A percentile compares a stretch with the other conserved stretches of the same genome.
Conservation (phyloP, 495 filamentous ascomycete species). For the Tuber melanosporum region DNA sequence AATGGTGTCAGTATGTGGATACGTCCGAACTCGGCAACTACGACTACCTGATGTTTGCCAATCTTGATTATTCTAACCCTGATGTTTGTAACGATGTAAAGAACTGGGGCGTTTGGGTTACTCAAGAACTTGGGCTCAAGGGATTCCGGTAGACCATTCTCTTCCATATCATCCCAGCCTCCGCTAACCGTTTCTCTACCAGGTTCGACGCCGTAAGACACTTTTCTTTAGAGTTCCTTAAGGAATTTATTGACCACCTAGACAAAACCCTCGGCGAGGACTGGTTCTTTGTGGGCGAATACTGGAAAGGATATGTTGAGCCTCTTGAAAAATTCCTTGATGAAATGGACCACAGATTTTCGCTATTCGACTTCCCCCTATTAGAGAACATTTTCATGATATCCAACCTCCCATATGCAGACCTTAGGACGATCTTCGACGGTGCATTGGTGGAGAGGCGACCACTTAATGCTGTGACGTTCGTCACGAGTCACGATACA, state of each 20-base stretch:
- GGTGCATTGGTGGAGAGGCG: conserved; percentile 53
- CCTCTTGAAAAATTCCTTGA: conserved; percentile 55
- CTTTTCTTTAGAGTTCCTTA: conserved; percentile 59
- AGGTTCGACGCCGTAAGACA: conserved; percentile 68
- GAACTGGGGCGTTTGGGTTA: conserved; percentile 63
- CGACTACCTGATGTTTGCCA: conserved; percentile 63
- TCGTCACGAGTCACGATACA: conserved; percentile 54
- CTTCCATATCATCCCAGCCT: neutral
- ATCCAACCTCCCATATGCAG: conserved; percentile 49
- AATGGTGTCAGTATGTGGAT: conserved; percentile 60
- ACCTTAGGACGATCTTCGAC: conserved; percentile 58
- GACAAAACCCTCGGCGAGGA: conserved; percentile 48
- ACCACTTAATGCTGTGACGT: conserved; percentile 58
- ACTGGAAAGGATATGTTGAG: conserved; percentile 58
- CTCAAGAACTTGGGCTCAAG: conserved; percentile 51
- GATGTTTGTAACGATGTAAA: conserved; percentile 60
- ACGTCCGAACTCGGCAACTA: conserved; percentile 60
- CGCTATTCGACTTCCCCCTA: conserved; percentile 63
- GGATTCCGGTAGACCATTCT: conserved; percentile 52
- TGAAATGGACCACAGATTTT: conserved; percentile 53
- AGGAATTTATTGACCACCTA: conserved; percentile 53
- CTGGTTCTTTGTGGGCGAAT: conserved; percentile 68
- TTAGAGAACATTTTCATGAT: conserved; percentile 58
- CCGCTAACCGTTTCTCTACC: neutral
- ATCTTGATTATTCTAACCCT: conserved; percentile 61